Conservation (phyloP, 306 rosid genomes). For the Cucurbita ficifolia region DNA sequence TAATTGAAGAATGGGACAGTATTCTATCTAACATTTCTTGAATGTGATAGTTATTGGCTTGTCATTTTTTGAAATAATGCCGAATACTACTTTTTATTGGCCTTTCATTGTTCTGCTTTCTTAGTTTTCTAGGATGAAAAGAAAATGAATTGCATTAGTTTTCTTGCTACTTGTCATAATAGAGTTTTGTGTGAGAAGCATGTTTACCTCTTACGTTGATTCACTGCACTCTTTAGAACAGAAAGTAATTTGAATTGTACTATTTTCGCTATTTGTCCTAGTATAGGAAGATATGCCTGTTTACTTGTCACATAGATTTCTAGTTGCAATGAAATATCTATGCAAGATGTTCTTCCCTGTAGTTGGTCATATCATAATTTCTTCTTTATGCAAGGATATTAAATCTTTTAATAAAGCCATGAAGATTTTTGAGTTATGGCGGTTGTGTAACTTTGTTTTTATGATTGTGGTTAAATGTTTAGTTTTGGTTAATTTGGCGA, state of each 20-base stretch:
- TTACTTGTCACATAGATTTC: background rate
- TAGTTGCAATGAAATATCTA: background rate
- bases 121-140: background rate
- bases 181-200: background rate
- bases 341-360: background rate
- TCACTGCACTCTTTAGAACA: background rate
- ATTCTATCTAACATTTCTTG: background rate
- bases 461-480: background rate
- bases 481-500: background rate
- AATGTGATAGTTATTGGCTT: background rate
- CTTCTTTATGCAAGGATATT: background rate
- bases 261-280: background rate
- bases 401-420: background rate
- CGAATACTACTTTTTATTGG: background rate
- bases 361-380: background rate
- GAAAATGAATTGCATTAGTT: background rate
- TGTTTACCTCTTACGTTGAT: background rate
- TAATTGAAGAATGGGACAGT: background rate
- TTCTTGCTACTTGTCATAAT: background rate
- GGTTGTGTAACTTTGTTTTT: background rate
- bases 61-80: background rate
- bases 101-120: background rate
- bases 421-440: background rate
- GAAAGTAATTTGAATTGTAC: background rate
- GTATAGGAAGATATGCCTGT: background rate